Percentiles rank a stretch among this genome's conserved stretches.
These are phyloP conservation scores for Aspergillus wentii DNA, from an alignment of 495 filamentous ascomycete genomes.

Conservation along the genomic window DNA sequence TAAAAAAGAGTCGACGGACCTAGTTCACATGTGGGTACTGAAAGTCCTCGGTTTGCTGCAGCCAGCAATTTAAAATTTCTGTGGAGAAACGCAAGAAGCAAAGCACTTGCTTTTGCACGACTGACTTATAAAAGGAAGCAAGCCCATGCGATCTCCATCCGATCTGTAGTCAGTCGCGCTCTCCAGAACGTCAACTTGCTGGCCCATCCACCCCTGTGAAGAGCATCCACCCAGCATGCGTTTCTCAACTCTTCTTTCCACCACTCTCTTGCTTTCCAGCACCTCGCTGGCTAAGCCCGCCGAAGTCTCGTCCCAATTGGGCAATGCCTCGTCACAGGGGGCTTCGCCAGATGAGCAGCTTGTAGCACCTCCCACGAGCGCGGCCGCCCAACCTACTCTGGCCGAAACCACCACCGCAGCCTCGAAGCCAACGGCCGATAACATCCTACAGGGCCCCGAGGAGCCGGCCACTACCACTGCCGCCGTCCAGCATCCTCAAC, in stretches of 20 bases:
- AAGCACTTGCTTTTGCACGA: conserved; percentile 3
- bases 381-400: neutral
- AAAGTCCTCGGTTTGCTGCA: conserved; percentile 16
- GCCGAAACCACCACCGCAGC: neutral
- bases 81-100: conserved; percentile 3
- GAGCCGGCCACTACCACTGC: no score
- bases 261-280: conserved; percentile 22
- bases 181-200: conserved; percentile 11
- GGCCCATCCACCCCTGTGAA: conserved; percentile 8
- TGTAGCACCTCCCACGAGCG: conserved; percentile 5
- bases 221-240: conserved; percentile 20
- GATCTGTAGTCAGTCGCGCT: conserved; percentile 2
- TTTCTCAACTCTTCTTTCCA: conserved; percentile 26
- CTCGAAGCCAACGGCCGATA: neutral
- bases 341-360: conserved; percentile 6
- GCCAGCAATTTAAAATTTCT: conserved; percentile 3
- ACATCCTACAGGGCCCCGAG: neutral
- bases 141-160: conserved; percentile 5
- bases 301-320: conserved; percentile 14
- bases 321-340: conserved; percentile 7
- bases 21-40: conserved; percentile 23
- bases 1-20: conserved; percentile 5
- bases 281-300: conserved; percentile 21
- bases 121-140: conserved; percentile 20
- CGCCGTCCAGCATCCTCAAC: conserved; percentile 1